phyloP scores from a whole-genome alignment of 2,329 filamentous ascomycete genomes.

The Monosporascus sp. region DNA sequence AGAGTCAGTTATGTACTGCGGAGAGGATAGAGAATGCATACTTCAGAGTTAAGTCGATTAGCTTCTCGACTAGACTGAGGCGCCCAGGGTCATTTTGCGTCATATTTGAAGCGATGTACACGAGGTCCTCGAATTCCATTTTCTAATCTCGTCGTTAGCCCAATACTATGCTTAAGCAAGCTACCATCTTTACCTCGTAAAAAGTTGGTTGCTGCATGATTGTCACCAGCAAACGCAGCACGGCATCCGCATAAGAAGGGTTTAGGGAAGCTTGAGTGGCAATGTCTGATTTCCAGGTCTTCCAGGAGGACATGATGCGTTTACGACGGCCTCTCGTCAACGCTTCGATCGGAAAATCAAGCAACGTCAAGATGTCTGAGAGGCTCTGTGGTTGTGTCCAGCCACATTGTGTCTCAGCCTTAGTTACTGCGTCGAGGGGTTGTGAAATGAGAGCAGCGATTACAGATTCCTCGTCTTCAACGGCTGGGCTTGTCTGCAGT shows the following conservation, averaged over 20 bases:
- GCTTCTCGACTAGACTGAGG: conserved; percentile 16
- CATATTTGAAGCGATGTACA: conserved; percentile 17
- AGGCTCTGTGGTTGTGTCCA: conserved; percentile 21
- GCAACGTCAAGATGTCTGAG: conserved; percentile 15
- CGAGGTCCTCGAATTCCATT: conserved; percentile 25
- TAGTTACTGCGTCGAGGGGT: conserved; percentile 18
- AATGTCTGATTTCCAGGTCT: conserved; percentile 18
- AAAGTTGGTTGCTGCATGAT: conserved; percentile 28
- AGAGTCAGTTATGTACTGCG: conserved; percentile 9
- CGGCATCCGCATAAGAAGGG: conserved; percentile 13
- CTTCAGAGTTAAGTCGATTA: conserved; percentile 23
- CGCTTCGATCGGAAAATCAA: conserved; percentile 22
- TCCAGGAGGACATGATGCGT: conserved; percentile 27
- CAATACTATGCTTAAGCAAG: neutral
- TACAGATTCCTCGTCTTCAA: conserved; percentile 21
- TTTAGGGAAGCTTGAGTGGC: conserved; percentile 13
- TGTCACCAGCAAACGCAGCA: conserved; percentile 22
- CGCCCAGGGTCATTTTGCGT: conserved; percentile 7
- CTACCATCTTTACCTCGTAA: conserved; percentile 20
- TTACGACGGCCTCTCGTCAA: conserved; percentile 27
- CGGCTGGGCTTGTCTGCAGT: conserved; percentile 20
- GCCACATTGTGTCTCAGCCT: conserved; percentile 11
- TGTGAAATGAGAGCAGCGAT: conserved; percentile 21
- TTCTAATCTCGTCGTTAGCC: conserved; percentile 15
- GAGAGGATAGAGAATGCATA: conserved; percentile 7